phyloP scores from a whole-genome alignment of 2,329 filamentous ascomycete species.

The Mariannaea sp. region DNA sequence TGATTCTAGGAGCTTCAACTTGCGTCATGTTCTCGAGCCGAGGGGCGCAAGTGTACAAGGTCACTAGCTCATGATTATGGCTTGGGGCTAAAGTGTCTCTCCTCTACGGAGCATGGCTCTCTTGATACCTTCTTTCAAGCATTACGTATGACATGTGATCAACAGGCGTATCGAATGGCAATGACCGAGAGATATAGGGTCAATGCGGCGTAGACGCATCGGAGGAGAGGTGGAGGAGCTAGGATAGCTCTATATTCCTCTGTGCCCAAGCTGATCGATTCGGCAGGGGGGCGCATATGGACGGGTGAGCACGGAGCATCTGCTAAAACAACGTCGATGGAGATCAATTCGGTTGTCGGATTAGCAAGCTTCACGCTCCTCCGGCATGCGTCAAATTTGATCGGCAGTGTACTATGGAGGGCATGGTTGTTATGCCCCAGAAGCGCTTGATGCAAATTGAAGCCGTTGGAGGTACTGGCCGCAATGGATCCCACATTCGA shows the following conservation, averaged over 20 bases:
- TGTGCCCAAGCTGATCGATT: slow-evolving; percentile 32
- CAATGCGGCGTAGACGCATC: neutral
- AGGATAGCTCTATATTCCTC: slow-evolving; percentile 38
- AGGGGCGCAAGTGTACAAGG: neutral
- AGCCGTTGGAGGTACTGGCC: too few relatives aligned
- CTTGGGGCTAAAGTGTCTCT: too few relatives aligned
- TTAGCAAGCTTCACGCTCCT: slow-evolving; percentile 17
- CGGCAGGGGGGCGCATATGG: slow-evolving; percentile 32
- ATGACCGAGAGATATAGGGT: too few relatives aligned
- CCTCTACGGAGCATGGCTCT: too few relatives aligned
- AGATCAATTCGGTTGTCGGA: slow-evolving; percentile 3
- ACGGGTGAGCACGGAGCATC: slow-evolving; percentile 36
- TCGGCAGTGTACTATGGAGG: neutral
- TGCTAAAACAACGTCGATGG: slow-evolving; percentile 36
- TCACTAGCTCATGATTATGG: too few relatives aligned
- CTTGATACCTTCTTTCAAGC: too few relatives aligned
- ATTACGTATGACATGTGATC: too few relatives aligned
- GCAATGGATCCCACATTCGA: too few relatives aligned
- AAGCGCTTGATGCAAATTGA: too few relatives aligned
- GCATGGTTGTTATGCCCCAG: too few relatives aligned
- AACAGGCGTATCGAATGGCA: too few relatives aligned
- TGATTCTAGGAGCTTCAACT: slow-evolving; percentile 1
- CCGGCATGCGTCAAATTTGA: slow-evolving; percentile 4
- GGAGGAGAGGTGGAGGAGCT: slow-evolving; percentile 36
- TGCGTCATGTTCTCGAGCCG: neutral